Evolutionary conservation across 108 stramenopile genomes (phyloP).

Genomic region (Poteriospumella lacustris): DNA sequence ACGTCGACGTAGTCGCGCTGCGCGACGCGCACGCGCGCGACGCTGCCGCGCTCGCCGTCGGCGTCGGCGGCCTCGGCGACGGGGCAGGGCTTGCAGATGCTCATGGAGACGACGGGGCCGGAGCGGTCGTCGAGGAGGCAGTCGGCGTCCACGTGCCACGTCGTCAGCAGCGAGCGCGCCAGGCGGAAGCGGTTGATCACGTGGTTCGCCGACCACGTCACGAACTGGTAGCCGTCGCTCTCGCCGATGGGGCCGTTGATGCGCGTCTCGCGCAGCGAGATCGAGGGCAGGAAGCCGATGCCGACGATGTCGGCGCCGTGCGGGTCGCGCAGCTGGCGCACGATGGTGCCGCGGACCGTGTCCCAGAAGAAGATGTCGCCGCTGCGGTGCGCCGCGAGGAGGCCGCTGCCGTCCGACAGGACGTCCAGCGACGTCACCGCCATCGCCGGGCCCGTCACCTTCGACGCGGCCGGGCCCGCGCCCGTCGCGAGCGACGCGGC

Average conservation of each 20-base stretch:
- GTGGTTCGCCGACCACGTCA: background rate
- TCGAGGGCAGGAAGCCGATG: background rate
- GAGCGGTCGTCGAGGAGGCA: background rate
- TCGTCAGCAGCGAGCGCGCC: background rate
- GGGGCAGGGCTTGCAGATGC: too few relatives aligned
- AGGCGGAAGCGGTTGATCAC: background rate
- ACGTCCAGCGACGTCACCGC: slow-evolving; percentile 12
- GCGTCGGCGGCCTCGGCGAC: too few relatives aligned
- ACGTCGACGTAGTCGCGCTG: too few relatives aligned
- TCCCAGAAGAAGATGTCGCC: slow-evolving; percentile 20
- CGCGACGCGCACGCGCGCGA: too few relatives aligned
- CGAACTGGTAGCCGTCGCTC: background rate
- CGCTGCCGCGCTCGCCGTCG: too few relatives aligned
- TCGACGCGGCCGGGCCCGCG: background rate
- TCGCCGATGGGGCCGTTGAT: background rate
- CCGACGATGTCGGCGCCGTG: background rate
- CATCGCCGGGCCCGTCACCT: too few relatives aligned
- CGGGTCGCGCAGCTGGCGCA: background rate
- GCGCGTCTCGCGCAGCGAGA: background rate
- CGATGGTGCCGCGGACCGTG: background rate
- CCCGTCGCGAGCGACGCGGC: background rate
- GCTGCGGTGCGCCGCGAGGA: background rate
- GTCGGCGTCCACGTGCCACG: background rate
- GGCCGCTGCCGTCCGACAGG: background rate
- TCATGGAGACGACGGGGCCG: too few relatives aligned